Conservation (phyloP, 768 basidiomycete species). For the Rhodotorula babjevae region DNA sequence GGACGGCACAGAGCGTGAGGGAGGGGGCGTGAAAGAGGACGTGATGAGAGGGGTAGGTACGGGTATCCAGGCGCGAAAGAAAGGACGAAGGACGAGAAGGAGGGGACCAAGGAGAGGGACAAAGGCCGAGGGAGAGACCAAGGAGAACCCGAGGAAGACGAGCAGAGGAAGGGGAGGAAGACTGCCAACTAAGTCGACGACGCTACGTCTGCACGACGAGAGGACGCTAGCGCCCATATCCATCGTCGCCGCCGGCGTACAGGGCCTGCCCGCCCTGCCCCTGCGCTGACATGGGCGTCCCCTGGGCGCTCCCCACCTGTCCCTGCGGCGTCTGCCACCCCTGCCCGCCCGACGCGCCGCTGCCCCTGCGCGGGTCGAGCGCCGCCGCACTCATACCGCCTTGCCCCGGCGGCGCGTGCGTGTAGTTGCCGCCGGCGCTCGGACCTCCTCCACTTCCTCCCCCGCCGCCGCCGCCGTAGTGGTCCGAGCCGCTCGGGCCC, state of each 20-base stretch:
- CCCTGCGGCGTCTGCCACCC: slow-evolving; percentile 22
- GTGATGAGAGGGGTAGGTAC: too few species aligned
- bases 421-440: slow-evolving; percentile 4
- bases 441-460: too few species aligned
- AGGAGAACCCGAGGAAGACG: too few species aligned
- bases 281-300: background rate
- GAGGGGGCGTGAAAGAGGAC: background rate
- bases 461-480: too few species aligned
- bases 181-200: too few species aligned
- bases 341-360: background rate
- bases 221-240: background rate
- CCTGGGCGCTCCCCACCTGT: background rate
- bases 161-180: too few species aligned
- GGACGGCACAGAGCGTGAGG: too few species aligned
- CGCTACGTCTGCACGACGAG: background rate
- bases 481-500: too few species aligned
- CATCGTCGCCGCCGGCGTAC: background rate
- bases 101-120: too few species aligned
- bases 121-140: too few species aligned
- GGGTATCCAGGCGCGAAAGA: background rate
- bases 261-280: background rate
- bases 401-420: background rate
- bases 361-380: background rate
- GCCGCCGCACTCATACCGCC: background rate
- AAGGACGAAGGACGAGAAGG: background rate